phyloP scores from a whole-genome alignment of 2,329 filamentous ascomycete genomes.

The Claviceps sorghi region DNA sequence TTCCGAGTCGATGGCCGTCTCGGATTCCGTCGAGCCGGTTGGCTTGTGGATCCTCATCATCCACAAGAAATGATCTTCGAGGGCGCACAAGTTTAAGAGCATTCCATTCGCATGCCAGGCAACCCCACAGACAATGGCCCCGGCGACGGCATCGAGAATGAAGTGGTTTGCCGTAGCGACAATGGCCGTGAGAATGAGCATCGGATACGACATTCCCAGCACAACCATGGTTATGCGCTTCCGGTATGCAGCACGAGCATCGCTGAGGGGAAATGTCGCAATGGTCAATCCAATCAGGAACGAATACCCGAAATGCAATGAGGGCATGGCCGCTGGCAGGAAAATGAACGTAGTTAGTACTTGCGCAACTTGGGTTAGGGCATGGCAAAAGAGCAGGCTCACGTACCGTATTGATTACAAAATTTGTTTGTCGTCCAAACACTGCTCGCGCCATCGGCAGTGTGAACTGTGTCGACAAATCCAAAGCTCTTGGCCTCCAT shows the following conservation, averaged over 20 bases:
- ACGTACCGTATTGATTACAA: constrained; percentile 58
- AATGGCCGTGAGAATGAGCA: constrained; percentile 51
- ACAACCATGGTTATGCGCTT: constrained; percentile 29
- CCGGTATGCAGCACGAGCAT: constrained; percentile 35
- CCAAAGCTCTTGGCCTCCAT: constrained; percentile 44
- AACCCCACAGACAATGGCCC: constrained; percentile 47
- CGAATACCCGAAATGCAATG: constrained; percentile 61
- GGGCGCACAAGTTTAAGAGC: constrained; percentile 46
- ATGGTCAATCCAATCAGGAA: constrained; percentile 58
- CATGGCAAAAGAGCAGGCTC: background rate
- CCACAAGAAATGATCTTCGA: constrained; percentile 57
- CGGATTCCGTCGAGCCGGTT: constrained; percentile 23
- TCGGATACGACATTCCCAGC: constrained; percentile 48
- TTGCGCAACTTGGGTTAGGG: no score
- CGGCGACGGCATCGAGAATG: constrained; percentile 56
- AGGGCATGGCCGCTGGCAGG: constrained; percentile 52
- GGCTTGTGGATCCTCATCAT: constrained; percentile 52
- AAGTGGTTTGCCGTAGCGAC: constrained; percentile 62
- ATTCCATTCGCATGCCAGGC: constrained; percentile 44
- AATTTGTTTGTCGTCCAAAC: constrained; percentile 55
- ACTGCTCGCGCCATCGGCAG: constrained; percentile 36
- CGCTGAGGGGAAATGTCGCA: constrained; percentile 46
- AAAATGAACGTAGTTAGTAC: constrained; percentile 6
- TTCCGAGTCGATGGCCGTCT: constrained; percentile 21
- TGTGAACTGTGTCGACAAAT: constrained; percentile 47